Conservation (phyloP, 129 eudicot species). For the Oenanthe sinensis region DNA sequence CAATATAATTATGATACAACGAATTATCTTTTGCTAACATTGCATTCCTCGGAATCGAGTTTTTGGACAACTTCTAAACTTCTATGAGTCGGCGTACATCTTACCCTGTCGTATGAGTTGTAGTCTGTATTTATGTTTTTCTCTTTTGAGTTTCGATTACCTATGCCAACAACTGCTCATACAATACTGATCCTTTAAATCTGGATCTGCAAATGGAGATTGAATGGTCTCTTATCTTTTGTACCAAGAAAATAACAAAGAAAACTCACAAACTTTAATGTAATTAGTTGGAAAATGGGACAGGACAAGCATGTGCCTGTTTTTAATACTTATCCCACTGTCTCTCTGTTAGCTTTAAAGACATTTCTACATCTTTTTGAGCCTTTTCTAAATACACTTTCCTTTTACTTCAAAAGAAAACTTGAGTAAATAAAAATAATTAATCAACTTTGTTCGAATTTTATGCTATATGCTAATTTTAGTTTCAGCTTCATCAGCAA, state of each 20-base stretch:
- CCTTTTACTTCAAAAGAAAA: neutral
- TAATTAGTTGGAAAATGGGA: constrained; percentile 3
- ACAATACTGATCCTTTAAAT: neutral
- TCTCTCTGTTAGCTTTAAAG: constrained; percentile 7
- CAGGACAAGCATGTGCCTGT: constrained; percentile 1
- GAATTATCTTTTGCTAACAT: neutral
- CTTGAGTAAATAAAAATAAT: neutral
- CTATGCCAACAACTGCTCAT: neutral
- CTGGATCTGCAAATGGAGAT: constrained; percentile 5
- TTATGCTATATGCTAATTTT: neutral
- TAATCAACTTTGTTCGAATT: too few relatives aligned
- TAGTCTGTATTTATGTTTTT: neutral
- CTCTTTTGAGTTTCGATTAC: neutral
- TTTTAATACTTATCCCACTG: neutral
- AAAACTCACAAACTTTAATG: neutral
- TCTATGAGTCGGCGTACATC: neutral
- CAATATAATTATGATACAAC: neutral
- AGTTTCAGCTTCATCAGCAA: neutral
- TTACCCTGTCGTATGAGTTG: neutral
- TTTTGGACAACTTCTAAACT: neutral
- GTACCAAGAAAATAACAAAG: neutral
- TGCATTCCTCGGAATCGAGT: neutral
- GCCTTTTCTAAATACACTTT: neutral
- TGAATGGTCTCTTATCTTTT: neutral
- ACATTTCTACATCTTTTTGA: neutral